Conservation (phyloP, 2,329 filamentous ascomycete genomes). For the Byssoonygena ceratinophila region DNA sequence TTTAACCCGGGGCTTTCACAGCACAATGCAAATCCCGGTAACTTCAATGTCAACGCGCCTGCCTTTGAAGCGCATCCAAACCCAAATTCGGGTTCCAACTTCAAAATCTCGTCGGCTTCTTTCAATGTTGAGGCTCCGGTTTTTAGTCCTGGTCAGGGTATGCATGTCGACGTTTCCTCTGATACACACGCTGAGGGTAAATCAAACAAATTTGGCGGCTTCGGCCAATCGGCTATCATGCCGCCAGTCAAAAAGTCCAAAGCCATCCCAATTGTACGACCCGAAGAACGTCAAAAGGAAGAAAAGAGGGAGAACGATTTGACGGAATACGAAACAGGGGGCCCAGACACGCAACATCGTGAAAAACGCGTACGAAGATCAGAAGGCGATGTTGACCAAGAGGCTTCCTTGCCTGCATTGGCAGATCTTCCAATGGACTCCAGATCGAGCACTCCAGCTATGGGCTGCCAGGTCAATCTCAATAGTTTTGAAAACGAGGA, state of each 20-base stretch:
- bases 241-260: constrained; percentile 65
- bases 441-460: constrained; percentile 16
- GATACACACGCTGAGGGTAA: constrained; percentile 2
- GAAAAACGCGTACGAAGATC: constrained; percentile 63
- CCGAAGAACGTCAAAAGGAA: constrained; percentile 43
- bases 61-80: constrained; percentile 52
- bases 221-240: constrained; percentile 51
- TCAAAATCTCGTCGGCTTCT: constrained; percentile 58
- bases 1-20: constrained; percentile 23
- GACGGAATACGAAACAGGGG: constrained; percentile 50
- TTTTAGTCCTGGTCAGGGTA: constrained; percentile 52
- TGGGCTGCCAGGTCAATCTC: not conserved
- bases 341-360: constrained; percentile 54
- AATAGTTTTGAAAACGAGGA: not conserved
- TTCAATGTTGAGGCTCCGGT: constrained; percentile 67
- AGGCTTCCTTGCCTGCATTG: constrained; percentile 59
- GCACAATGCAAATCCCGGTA: constrained; percentile 31
- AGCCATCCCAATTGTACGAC: constrained; percentile 68
- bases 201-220: constrained; percentile 55
- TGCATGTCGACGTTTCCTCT: constrained; percentile 21
- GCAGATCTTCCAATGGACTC: constrained; percentile 18
- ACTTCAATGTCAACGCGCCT: constrained; percentile 60
- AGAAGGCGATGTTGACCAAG: constrained; percentile 57
- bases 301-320: constrained; percentile 30
- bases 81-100: constrained; percentile 27